Conservation (phyloP, 768 basidiomycete genomes). For the Phaeotremella fagi region DNA sequence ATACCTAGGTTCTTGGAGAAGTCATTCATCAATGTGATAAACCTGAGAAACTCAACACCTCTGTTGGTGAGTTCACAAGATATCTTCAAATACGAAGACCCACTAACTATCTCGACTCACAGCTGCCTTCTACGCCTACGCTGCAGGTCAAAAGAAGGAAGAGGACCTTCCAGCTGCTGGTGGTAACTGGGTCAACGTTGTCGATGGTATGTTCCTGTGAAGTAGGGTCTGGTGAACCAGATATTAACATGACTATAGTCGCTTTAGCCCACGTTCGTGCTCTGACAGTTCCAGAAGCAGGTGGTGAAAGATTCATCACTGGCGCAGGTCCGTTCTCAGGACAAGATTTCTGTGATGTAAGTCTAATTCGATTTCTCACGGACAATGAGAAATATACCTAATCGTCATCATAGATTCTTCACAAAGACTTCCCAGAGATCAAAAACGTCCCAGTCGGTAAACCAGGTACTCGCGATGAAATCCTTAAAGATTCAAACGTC, state of each 20-base stretch:
- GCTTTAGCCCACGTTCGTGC: constrained; percentile 56
- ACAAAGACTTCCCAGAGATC: constrained; percentile 12
- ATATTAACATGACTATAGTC: constrained; percentile 56
- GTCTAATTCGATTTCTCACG: neutral
- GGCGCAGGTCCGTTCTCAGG: constrained; percentile 31
- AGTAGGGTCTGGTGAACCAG: neutral
- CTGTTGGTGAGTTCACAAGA: constrained; percentile 14
- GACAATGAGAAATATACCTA: neutral
- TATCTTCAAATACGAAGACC: too few relatives aligned
- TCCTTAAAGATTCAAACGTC: constrained; percentile 7
- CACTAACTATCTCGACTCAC: neutral
- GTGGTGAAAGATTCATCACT: constrained; percentile 57
- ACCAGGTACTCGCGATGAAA: constrained; percentile 11
- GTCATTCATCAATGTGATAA: constrained; percentile 46
- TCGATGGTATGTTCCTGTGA: neutral
- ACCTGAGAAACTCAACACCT: constrained; percentile 48
- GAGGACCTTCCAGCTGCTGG: constrained; percentile 12
- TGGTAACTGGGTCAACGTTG: constrained; percentile 34
- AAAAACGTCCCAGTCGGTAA: constrained; percentile 15
- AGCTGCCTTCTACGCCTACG: constrained; percentile 13
- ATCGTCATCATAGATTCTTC: constrained; percentile 9
- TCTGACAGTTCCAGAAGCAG: constrained; percentile 55
- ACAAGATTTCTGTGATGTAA: constrained; percentile 27
- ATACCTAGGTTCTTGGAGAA: constrained; percentile 42
- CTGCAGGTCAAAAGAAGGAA: constrained; percentile 22